These are phyloP conservation scores for Paracoccidioides lutzii DNA, from an alignment of 2,329 filamentous ascomycete species.

Conservation along the genomic window DNA sequence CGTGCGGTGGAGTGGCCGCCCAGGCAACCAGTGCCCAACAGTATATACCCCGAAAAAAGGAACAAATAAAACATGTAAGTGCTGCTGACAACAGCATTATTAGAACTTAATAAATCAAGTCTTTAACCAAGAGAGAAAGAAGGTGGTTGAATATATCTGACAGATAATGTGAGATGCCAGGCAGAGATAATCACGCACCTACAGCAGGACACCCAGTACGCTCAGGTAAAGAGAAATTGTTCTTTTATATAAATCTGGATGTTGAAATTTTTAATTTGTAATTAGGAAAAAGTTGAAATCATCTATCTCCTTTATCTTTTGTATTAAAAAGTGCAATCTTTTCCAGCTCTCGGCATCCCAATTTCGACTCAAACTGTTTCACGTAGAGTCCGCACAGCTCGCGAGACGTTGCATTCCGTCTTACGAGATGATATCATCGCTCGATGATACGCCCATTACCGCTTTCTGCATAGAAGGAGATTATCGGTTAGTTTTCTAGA, in stretches of 20 bases:
- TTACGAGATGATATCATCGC: background rate
- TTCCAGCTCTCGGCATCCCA: background rate
- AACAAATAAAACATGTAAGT: background rate
- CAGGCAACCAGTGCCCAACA: no score
- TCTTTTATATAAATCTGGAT: background rate
- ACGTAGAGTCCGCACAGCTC: background rate
- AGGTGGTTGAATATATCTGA: no score
- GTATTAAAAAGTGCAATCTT: background rate
- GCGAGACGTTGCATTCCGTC: background rate
- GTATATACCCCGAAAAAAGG: background rate
- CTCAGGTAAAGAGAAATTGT: background rate
- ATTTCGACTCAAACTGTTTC: background rate
- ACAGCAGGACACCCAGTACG: no score
- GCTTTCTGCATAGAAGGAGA: slow-evolving; percentile 5
- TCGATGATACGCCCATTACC: slow-evolving; percentile 6
- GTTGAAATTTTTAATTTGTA: background rate
- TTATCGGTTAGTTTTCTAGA: background rate
- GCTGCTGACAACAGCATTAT: background rate
- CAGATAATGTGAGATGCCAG: no score
- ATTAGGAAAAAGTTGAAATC: background rate
- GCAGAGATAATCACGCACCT: no score
- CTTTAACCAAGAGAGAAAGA: background rate
- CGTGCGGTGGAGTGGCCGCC: no score
- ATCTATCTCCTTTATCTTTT: background rate
- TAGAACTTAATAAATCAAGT: background rate